Evolutionary conservation across 495 filamentous ascomycete genomes (phyloP).

Genomic region (Cercophora newfieldiana): DNA sequence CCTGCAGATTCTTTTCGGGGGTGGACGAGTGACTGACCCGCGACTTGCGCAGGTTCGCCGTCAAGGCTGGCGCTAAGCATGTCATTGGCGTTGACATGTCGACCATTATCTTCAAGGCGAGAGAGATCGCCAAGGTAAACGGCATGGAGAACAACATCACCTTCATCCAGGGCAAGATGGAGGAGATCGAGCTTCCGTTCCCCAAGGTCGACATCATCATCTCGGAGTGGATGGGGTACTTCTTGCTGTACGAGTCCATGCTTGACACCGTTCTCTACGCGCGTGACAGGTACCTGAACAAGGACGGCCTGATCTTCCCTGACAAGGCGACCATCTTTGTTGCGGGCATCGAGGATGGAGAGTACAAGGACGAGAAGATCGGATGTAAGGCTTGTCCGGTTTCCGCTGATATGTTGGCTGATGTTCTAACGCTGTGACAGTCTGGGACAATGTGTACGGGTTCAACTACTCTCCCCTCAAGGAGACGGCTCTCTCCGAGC

Average conservation of each 20-base stretch:
- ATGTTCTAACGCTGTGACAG: slow-evolving; percentile 37
- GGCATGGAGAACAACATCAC: slow-evolving; percentile 77
- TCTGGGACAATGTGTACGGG: slow-evolving; percentile 84
- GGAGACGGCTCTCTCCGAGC: slow-evolving; percentile 68
- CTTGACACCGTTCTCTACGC: slow-evolving; percentile 90
- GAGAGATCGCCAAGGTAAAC: slow-evolving; percentile 81
- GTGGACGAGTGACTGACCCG: neutral
- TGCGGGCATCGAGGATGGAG: slow-evolving; percentile 81
- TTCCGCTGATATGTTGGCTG: neutral
- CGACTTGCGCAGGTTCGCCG: slow-evolving; percentile 65
- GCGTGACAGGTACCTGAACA: slow-evolving; percentile 75
- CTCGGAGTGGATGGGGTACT: slow-evolving; percentile 98
- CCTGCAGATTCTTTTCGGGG: neutral
- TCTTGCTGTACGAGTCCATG: slow-evolving; percentile 92
- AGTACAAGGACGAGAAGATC: slow-evolving; percentile 76
- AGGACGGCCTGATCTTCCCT: slow-evolving; percentile 83
- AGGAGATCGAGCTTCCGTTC: slow-evolving; percentile 80
- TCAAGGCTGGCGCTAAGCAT: slow-evolving; percentile 81
- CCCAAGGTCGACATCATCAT: slow-evolving; percentile 91
- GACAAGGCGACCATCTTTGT: slow-evolving; percentile 85
- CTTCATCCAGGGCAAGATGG: slow-evolving; percentile 82
- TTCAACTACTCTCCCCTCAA: slow-evolving; percentile 75
- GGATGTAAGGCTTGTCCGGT: slow-evolving; percentile 48
- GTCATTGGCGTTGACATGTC: slow-evolving; percentile 95
- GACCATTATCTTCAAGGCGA: slow-evolving; percentile 84